Base-by-base conservation (phyloP, 176 grass and related monocot species). In the Panicum miliaceum region DNA sequence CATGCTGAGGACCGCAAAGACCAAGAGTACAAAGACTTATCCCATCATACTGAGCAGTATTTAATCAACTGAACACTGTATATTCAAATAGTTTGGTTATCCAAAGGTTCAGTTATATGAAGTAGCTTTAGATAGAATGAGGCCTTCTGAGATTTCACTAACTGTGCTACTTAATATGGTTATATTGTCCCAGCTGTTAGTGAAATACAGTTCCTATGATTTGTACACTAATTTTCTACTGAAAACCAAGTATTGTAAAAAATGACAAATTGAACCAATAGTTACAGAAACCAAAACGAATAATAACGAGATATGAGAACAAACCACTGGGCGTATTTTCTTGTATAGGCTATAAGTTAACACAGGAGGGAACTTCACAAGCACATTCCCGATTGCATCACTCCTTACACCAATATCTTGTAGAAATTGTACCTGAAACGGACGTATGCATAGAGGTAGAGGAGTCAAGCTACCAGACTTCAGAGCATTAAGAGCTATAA, bases 251-350 rank as follows among this genome's bases (percentile, higher is more conserved):
- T 48, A 76, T n/a, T 63, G 26, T 63, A 52, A 63, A 51, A 22
- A 53, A 6, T 1, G 19, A 73, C 23, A 35, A 56, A 29, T 7
- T n/a, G 27, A 8, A 51, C 10, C 19, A 73, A 58, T 34, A 74
- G 74, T 67, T 23, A 75, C 15, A 4, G 5, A 43, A 71, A 43
- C 2, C 84, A 22, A 62, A 68, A 32, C 32, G 40, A 64, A 72
- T 85, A 82, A 78, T 66, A 87, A 62, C 37, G 27, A 54, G 73
- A 64, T 80, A 82, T 45, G 58, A 61, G 71, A 74, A 91, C 90
- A 20, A 65, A 98, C 96, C 96, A 98, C 96, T 56, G 90, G 93
- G 37, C 91, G 93, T 86, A 98, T 92, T 90, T 98, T 98, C 93
- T 88, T 98, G 85, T 93, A 87, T 58, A 98, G 50, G 79, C 83